Base-by-base conservation (phyloP, 2,329 filamentous ascomycete species). In the Colletotrichum higginsianum region DNA sequence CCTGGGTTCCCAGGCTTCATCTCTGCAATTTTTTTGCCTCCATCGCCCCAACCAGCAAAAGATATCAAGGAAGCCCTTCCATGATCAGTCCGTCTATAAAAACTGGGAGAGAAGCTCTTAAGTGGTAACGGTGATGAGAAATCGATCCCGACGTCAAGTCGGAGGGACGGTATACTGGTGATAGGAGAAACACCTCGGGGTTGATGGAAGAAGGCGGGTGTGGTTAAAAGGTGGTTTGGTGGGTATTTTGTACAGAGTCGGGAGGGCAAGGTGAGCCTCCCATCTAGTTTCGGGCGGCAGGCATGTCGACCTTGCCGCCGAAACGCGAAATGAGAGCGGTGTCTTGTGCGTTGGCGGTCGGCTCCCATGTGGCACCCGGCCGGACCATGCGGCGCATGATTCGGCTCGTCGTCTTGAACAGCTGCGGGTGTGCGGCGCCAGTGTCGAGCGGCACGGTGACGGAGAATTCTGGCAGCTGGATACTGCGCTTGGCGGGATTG, bases 401-500 rank as follows among this genome's bases (percentile, higher is more conserved):
- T 8, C 69, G 65, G 69, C 65, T 69, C 13, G 66, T 58, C 3
- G 60, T 47, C 65, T 64, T 72, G 40, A 47, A 15, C 21, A 66
- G 38, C 30, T 71, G 57, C n/a, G 61, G 44, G 53, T 44, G 46
- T 15, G 53, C 53, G 23, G 56, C 56, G 47, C 57, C 56, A 3
- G 70, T 58, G 49, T 76, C 70, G 65, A 76, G 52, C 11, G 75
- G 72, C 42, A 77, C 68, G 21, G 73, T 63, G 64, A 76, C 74
- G 15, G 61, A 63, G 71, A 77, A 70, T 47, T 77, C 61, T 0
- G 76, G 72, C n/a, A 79, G 65, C 46, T 72, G 67, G 53, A 72
- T 69, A 64, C 72, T 75, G 63, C 77, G 76, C 73, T 79, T 42
- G 75, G 77, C 73, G 67, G 61, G 75, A 77, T 73, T 78, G 74